A percentile compares a stretch with the other conserved stretches of the same genome.
phyloP scores from a whole-genome alignment of 805 yeast genomes.

The Ogataea ramenticola region DNA sequence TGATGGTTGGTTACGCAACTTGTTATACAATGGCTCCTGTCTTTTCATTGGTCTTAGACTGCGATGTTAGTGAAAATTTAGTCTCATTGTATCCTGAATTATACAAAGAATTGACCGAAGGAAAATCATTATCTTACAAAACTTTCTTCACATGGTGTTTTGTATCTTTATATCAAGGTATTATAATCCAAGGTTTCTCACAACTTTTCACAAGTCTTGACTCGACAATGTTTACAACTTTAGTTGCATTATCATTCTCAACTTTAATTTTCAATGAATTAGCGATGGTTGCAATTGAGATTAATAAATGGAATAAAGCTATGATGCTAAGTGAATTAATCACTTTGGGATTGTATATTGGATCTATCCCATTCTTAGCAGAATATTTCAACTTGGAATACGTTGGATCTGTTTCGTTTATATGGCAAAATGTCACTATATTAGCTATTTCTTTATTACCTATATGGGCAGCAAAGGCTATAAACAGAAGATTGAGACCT shows the following conservation, averaged over 20 bases:
- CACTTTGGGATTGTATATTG: slow-evolving; percentile 60
- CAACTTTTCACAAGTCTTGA: slow-evolving; percentile 67
- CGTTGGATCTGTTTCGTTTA: slow-evolving; percentile 48
- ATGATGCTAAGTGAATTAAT: slow-evolving; percentile 70
- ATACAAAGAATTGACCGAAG: slow-evolving; percentile 85
- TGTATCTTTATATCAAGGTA: slow-evolving; percentile 87
- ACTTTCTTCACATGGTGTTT: slow-evolving; percentile 90
- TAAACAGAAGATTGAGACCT: slow-evolving; percentile 74
- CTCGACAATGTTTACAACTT: slow-evolving; percentile 43
- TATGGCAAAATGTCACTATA: slow-evolving; percentile 63
- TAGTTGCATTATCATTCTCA: slow-evolving; percentile 86
- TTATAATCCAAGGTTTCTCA: slow-evolving; percentile 72
- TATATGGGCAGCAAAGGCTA: slow-evolving; percentile 76
- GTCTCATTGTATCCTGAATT: slow-evolving; percentile 91
- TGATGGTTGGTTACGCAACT: slow-evolving; percentile 98
- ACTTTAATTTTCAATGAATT: slow-evolving; percentile 79
- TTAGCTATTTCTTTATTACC: slow-evolving; percentile 72
- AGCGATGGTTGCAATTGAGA: slow-evolving; percentile 87
- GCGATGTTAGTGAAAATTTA: slow-evolving; percentile 83
- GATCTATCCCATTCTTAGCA: slow-evolving; percentile 72
- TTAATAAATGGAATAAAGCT: slow-evolving; percentile 80
- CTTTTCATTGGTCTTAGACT: slow-evolving; percentile 83
- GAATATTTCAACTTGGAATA: slow-evolving; percentile 81
- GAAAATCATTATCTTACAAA: slow-evolving; percentile 75
- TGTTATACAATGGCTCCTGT: slow-evolving; percentile 98